These are phyloP conservation scores for Melocanna baccifera DNA, from an alignment of 176 grass and related monocot species.

Conservation along the genomic window DNA sequence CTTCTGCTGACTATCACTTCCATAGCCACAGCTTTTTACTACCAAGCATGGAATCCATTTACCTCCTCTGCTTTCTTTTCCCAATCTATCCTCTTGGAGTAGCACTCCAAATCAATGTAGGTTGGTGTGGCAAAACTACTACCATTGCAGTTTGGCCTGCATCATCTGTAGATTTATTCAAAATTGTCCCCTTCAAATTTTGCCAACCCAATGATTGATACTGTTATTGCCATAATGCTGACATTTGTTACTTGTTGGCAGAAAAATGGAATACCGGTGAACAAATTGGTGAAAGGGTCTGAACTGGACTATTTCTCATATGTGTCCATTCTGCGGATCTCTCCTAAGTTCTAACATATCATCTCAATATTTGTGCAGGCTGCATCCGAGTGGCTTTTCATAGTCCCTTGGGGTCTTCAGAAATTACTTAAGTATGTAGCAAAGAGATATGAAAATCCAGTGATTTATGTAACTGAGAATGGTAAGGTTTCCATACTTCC, in stretches of 20 bases:
- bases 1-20: neutral
- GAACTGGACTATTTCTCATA: slow-evolving; percentile 6
- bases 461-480: slow-evolving; percentile 91
- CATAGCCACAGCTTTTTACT: neutral
- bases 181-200: neutral
- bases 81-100: neutral
- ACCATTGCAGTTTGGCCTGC: slow-evolving; percentile 1
- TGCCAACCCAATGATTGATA: neutral
- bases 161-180: neutral
- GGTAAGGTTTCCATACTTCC: slow-evolving; percentile 46
- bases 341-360: slow-evolving; percentile 21
- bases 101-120: neutral
- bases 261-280: slow-evolving; percentile 60
- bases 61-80: neutral
- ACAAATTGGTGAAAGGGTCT: slow-evolving; percentile 91
- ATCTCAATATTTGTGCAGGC: slow-evolving; percentile 64
- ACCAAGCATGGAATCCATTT: neutral
- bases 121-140: neutral
- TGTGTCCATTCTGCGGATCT: neutral
- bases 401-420: slow-evolving; percentile 89
- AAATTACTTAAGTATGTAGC: slow-evolving; percentile 69
- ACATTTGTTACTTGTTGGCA: slow-evolving; percentile 50
- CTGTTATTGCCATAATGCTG: slow-evolving; percentile 35
- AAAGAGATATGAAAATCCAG: slow-evolving; percentile 63
- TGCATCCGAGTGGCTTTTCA: slow-evolving; percentile 91